phyloP scores from a whole-genome alignment of 176 grass and related monocot species.

The Calamus simplicifolius region DNA sequence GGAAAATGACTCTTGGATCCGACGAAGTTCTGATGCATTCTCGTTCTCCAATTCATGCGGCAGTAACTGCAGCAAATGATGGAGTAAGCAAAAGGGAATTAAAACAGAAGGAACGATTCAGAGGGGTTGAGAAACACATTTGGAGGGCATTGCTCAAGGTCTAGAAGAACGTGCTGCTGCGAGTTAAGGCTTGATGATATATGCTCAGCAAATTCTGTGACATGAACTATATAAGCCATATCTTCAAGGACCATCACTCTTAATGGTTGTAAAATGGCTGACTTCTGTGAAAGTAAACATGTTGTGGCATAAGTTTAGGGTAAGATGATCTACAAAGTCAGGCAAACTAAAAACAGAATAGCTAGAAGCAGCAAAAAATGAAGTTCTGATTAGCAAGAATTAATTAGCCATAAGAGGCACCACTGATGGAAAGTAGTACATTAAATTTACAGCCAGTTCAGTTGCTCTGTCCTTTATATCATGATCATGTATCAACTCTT shows the following conservation, averaged over 20 bases:
- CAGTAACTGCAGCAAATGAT: conserved; percentile 38
- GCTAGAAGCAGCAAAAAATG: neutral
- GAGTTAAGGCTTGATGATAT: conserved; percentile 35
- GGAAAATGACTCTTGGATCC: conserved; percentile 54
- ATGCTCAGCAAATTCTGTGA: conserved; percentile 59
- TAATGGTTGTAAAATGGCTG: conserved; percentile 49
- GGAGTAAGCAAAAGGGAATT: conserved; percentile 5
- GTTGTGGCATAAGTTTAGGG: too few relatives aligned
- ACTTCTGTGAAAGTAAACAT: conserved; percentile 31
- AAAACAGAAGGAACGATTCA: neutral
- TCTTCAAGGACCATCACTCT: conserved; percentile 73
- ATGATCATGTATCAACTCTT: too few relatives aligned
- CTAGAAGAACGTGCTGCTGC: conserved; percentile 46
- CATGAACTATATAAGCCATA: conserved; percentile 68
- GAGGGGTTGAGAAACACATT: conserved; percentile 24
- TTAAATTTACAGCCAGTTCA: too few relatives aligned
- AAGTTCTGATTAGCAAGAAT: too few relatives aligned
- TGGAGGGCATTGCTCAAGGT: conserved; percentile 47
- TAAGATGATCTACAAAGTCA: neutral
- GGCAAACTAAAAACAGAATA: neutral
- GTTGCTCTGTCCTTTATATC: too few relatives aligned
- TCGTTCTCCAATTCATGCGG: conserved; percentile 34
- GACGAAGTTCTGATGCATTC: conserved; percentile 32
- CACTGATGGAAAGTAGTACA: too few relatives aligned
- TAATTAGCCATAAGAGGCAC: too few relatives aligned